Base-by-base conservation (phyloP, 805 yeast species). In the Gaillardinia entomophila region DNA sequence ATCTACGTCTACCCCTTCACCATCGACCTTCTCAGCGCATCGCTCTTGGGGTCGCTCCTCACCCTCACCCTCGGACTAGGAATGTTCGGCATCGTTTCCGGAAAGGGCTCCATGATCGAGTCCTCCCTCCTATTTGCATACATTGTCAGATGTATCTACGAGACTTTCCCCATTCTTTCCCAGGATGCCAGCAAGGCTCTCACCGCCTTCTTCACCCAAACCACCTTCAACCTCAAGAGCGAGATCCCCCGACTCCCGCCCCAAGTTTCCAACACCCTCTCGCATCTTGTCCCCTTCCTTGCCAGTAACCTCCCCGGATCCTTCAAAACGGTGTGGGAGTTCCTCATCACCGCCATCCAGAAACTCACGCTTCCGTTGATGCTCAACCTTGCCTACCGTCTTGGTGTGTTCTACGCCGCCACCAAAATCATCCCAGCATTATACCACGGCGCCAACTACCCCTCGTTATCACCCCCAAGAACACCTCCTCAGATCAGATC, bases 101-200 rank as follows among this genome's bases (percentile, higher is more conserved):
- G 82, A 5, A 75, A 74, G 38, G 97, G 97, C 3, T 80, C 90
- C n/a, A 79, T 90, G n/a, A 72, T 89, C 32, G 98, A 92, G 58
- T 75, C 88, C 20, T 82, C 95, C 10, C 61, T 90, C 36, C 69
- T 92, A 48, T 79, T 88, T 52, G 90, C 94, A 6, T 92, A 92
- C 57, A 80, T 90, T 40, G 96, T 92, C 18, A 83, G 94, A 52
- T 87, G 96, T 48, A 77, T 89, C 40, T 92, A 92, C 56, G 94
- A 89, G 52, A 78, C 95, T 3, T 87, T 90, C 48, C 96, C 97
- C 1, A 88, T 84, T 45, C 71, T 90, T 41, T 81, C 89, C 6
- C 75, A 77, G 33, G 64, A 55, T 37, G 69, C 70, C 13, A 45
- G 56, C 16, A 44, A 49, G 33, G 49, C 64, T 3, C 46, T 63